A percentile compares a stretch with the other conserved stretches of the same genome.
Conservation (phyloP, 169 alveolate species). For the Plasmodium gaboni region DNA sequence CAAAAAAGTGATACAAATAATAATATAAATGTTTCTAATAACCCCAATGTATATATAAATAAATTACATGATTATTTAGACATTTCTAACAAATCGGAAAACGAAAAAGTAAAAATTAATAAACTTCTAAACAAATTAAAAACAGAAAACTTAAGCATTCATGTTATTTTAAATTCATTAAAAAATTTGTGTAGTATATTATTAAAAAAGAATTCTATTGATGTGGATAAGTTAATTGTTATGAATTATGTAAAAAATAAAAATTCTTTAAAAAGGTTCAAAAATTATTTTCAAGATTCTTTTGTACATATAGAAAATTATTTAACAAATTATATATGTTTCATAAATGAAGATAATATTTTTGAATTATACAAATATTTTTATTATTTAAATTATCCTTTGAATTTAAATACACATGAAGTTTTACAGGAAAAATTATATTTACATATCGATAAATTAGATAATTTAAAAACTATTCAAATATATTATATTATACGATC, state of each 20-base stretch:
- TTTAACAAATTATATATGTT: slow-evolving; percentile 33
- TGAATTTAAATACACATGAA: slow-evolving; percentile 21
- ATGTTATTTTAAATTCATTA: slow-evolving; percentile 39
- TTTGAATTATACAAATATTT: slow-evolving; percentile 50
- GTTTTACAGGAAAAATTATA: slow-evolving; percentile 38
- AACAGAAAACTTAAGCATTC: slow-evolving; percentile 57
- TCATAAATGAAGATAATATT: slow-evolving; percentile 49
- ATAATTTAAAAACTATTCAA: slow-evolving; percentile 42
- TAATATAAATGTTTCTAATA: background rate
- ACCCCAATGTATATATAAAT: slow-evolving; percentile 42
- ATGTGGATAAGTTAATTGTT: slow-evolving; percentile 17
- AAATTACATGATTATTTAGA: slow-evolving; percentile 66
- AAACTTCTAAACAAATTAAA: slow-evolving; percentile 44
- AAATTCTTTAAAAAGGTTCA: slow-evolving; percentile 30
- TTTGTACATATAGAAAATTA: slow-evolving; percentile 54
- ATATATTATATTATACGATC: slow-evolving; percentile 37
- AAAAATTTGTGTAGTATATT: slow-evolving; percentile 49
- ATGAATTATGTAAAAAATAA: slow-evolving; percentile 27
- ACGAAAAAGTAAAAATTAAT: slow-evolving; percentile 57
- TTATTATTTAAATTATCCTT: slow-evolving; percentile 55
- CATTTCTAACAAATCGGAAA: slow-evolving; percentile 51
- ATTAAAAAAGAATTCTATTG: slow-evolving; percentile 24
- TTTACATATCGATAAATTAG: slow-evolving; percentile 48
- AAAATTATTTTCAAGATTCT: slow-evolving; percentile 51
- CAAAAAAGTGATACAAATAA: background rate